Evolutionary conservation across 371 early-diverging fungal species (phyloP), one percentile per base, ranked within the genome.

Genomic region (Lichtheimia hyalospora): DNA sequence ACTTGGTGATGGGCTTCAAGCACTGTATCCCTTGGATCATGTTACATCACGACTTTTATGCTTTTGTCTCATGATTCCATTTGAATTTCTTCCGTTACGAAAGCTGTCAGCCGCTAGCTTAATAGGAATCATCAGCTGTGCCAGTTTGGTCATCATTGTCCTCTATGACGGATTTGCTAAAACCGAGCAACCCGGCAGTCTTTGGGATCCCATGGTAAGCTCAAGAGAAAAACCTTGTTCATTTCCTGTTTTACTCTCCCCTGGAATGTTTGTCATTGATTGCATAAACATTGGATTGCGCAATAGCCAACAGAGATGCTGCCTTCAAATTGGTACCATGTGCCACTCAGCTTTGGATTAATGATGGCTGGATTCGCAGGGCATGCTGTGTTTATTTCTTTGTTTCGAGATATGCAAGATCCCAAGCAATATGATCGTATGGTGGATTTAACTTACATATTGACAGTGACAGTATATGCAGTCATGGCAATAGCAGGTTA

Each of bases 381-480:
- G 28, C 89, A 88, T 67, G 82, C 86, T 8, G 85, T 89, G 3
- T 85, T 88, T 58, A 71, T 18, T 73, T 90, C n/a, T 87, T n/a
- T n/a, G n/a, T n/a, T 88, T 55, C 70, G 82, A 2, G 89, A 90
- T 58, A 83, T 90, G 87, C 62, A 73, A 46, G 61, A 78, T 8
- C 84, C 84, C 2, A 61, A 67, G 28, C 12, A 75, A 41, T 92
- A 81, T 63, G 71, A 74, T 28, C 52, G 25, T 2, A 70, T 79
- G 75, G 75, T 79, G 3, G 61, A 79, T 54, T 52, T 68, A 0
- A 73, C 79, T 6, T 79, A 79, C 50, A 52, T 62, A 2, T 49
- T 75, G 13, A 75, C 75, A 5, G 54, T 61, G 21, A 44, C 52
- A 13, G 61, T 70, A 7, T 79, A 79, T 49, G 24, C 57, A 14